A percentile compares a stretch with the other conserved stretches of the same genome.
Evolutionary conservation across 2,329 filamentous ascomycete species (phyloP).

Genomic region (Daldinia eschscholtzii): DNA sequence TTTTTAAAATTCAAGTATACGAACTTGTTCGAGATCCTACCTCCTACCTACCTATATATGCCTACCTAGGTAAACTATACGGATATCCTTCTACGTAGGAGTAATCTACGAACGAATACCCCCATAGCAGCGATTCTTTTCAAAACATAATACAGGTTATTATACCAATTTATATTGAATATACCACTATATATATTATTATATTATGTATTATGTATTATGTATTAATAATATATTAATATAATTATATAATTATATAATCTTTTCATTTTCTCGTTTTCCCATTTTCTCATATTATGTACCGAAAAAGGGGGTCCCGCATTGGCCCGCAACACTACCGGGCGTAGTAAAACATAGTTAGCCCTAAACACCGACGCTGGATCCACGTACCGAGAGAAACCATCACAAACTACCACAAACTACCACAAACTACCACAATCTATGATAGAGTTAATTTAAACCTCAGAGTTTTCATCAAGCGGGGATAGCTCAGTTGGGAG

Average conservation of each 20-base stretch:
- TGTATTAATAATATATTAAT: no score
- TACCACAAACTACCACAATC: not conserved
- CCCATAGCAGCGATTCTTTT: not conserved
- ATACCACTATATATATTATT: not conserved
- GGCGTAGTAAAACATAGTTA: not conserved
- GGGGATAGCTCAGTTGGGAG: slow-evolving; percentile 39
- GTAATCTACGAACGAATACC: slow-evolving; percentile 8
- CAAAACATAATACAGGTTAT: not conserved
- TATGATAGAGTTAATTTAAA: not conserved
- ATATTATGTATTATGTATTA: no score
- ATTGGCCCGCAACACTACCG: slow-evolving; percentile 1
- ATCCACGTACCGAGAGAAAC: slow-evolving; percentile 1
- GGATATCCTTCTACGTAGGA: slow-evolving; percentile 5
- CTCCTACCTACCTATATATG: no score
- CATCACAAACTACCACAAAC: not conserved
- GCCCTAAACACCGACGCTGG: not conserved
- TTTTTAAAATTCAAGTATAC: not conserved
- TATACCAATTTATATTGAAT: not conserved
- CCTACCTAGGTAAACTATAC: not conserved
- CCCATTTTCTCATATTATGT: not conserved
- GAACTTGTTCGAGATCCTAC: not conserved
- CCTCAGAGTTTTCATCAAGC: slow-evolving; percentile 8
- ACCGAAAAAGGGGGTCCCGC: not conserved
- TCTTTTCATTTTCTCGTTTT: no score
- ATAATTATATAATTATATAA: no score